Conservation (phyloP, 306 rosid genomes). For the Acacia melanoxylon region DNA sequence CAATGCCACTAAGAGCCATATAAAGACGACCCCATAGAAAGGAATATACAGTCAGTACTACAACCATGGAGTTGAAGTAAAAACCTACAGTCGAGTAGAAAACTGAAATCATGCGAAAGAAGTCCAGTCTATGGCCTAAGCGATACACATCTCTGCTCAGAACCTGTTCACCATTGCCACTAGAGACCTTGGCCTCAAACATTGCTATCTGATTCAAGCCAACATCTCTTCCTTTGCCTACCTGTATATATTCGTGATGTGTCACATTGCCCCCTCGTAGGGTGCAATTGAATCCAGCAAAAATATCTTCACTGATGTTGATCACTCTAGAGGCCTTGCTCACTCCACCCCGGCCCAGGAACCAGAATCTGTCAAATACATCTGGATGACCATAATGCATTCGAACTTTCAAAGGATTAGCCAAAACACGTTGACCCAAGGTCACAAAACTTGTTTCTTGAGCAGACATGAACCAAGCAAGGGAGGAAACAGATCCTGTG, state of each 20-base stretch:
- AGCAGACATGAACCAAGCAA: constrained; percentile 98
- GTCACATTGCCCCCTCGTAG: constrained; percentile 95
- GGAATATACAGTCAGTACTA: constrained; percentile 68
- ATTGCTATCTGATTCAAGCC: constrained; percentile 91
- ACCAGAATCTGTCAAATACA: constrained; percentile 96
- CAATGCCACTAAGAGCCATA: constrained; percentile 91
- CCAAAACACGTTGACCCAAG: constrained; percentile 88
- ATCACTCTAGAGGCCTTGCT: constrained; percentile 95
- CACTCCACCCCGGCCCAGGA: constrained; percentile 80
- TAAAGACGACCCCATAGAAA: constrained; percentile 97
- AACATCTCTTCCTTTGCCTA: constrained; percentile 97
- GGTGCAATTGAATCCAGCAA: constrained; percentile 96
- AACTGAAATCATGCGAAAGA: constrained; percentile 95
- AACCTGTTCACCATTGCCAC: constrained; percentile 97
- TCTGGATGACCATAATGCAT: constrained; percentile 99
- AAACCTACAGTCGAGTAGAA: constrained; percentile 83
- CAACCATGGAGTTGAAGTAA: constrained; percentile 77
- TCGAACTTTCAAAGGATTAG: constrained; percentile 91
- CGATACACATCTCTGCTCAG: constrained; percentile 93
- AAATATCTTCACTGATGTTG: constrained; percentile 95
- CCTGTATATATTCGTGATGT: constrained; percentile 95
- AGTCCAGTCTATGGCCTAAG: constrained; percentile 93
- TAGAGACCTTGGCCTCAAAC: constrained; percentile 94
- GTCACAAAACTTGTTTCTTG: constrained; percentile 95
- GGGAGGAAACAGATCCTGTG: constrained; percentile 96